These are phyloP conservation scores for Botryotinia narcissicola DNA, from an alignment of 2,329 filamentous ascomycete species.

Conservation along the genomic window DNA sequence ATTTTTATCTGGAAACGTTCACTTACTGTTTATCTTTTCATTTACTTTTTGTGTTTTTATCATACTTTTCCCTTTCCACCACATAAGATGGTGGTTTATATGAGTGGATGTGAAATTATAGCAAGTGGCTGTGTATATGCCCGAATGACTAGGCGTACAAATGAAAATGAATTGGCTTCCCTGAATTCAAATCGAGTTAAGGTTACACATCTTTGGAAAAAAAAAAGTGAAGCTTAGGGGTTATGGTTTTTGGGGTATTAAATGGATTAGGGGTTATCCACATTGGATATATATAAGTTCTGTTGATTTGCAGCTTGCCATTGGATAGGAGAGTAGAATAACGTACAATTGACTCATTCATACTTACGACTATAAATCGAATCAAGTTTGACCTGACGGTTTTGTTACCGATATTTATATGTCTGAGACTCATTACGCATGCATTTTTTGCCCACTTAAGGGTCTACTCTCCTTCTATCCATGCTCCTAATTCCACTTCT, in stretches of 20 bases:
- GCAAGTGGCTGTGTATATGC: no score
- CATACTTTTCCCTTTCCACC: no score
- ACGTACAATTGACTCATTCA: neutral
- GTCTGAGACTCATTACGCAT: neutral
- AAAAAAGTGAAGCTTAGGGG: neutral
- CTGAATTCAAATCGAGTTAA: no score
- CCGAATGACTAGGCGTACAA: no score
- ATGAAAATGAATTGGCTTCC: no score
- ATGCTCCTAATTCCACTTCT: neutral
- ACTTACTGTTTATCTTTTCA: no score
- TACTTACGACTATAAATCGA: neutral
- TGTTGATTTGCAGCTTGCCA: no score
- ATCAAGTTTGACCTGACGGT: neutral
- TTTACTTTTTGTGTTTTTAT: no score
- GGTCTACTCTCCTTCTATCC: neutral
- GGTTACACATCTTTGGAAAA: neutral
- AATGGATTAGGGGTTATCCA: neutral
- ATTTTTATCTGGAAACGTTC: fast-evolving
- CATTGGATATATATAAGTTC: neutral
- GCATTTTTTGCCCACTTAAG: neutral
- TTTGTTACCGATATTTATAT: no score
- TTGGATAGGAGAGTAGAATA: no score
- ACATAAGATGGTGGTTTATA: no score
- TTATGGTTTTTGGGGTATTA: neutral
- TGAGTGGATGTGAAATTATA: no score